Base-by-base conservation (phyloP, 148 eudicot genomes). In the Pharnaceum exiguum region DNA sequence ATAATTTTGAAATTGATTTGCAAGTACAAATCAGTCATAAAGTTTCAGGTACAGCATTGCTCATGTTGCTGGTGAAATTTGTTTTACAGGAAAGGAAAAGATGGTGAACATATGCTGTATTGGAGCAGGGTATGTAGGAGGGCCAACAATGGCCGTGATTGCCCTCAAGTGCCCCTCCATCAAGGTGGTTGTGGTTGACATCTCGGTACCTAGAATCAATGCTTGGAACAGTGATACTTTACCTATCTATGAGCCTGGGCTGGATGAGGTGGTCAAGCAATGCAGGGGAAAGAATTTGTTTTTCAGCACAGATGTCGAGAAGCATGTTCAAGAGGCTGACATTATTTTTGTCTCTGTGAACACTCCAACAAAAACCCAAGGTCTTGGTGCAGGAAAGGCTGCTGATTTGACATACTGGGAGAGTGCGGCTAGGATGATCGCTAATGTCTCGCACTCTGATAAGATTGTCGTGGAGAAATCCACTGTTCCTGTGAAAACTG, bases 391-490 rank as follows among this genome's bases (percentile, higher is more conserved):
- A 18, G 89, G 89, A 1, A 83, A 83, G 54, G 89, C 84, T 1
- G 89, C 89, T 16, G 84, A 79, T 40, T 65, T 83, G 51, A 83
- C 84, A 23, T 83, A 83, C 19, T 83, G 80, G 85, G 89, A 83
- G 60, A 79, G 85, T 24, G 85, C 89, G 0, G 85, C 89, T 9
- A 69, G 85, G 35, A 79, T 83, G 89, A 83, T 83, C 4, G 89
- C 85, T 49, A 80, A 83, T 23, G 82, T 83, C 3, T 67, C 89
- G 9, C 68, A 57, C 23, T 71, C 76, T 19, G 59, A 72, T 50
- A 83, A 83, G 73, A 79, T 83, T 48, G 88, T 79, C 22, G 88
- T 83, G 23, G 88, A 83, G 76, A 79, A 83, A 35, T 82, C 88
- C 9, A 82, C 88, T 23, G 88, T 82, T 11, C 88, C 88, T 11